Percentiles rank a stretch among this genome's conserved stretches.
These are phyloP conservation scores for Aspergillus amoenus DNA, from an alignment of 2,329 filamentous ascomycete genomes.

Conservation along the genomic window DNA sequence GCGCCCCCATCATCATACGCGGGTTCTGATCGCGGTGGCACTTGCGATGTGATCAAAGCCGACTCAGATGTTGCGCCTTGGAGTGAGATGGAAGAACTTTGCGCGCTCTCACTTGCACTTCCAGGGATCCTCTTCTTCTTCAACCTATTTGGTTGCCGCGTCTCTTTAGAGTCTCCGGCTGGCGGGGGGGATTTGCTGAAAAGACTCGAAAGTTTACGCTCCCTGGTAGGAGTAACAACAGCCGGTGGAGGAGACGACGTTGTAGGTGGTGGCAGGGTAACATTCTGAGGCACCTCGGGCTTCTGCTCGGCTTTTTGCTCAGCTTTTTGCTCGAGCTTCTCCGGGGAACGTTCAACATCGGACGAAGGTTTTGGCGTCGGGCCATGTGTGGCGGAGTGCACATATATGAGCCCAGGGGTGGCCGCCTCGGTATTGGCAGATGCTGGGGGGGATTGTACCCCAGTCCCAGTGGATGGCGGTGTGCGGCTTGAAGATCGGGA, in stretches of 20 bases:
- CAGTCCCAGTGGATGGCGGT: slow-evolving; percentile 8
- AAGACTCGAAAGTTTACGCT: slow-evolving; percentile 67
- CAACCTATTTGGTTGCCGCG: slow-evolving; percentile 80
- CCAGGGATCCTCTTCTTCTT: slow-evolving; percentile 80
- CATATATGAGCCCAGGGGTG: slow-evolving; percentile 21
- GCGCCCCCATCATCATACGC: slow-evolving; percentile 32
- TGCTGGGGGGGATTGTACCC: background rate
- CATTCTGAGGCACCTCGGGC: slow-evolving; percentile 16
- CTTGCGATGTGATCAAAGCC: slow-evolving; percentile 34
- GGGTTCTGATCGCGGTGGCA: slow-evolving; percentile 26
- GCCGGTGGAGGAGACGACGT: slow-evolving; percentile 38
- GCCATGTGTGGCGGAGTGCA: slow-evolving; percentile 35
- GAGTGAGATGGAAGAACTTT: slow-evolving; percentile 85
- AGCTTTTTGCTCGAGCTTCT: background rate
- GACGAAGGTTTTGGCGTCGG: slow-evolving; percentile 26
- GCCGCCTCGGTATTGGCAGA: slow-evolving; percentile 1
- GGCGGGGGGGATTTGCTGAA: slow-evolving; percentile 67
- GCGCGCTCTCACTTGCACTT: slow-evolving; percentile 79
- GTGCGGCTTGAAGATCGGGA: slow-evolving; percentile 31
- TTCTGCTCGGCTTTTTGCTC: no score
- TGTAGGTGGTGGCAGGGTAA: slow-evolving; percentile 51
- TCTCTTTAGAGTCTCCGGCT: slow-evolving; percentile 58
- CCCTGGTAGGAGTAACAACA: slow-evolving; percentile 59
- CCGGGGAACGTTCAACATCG: slow-evolving; percentile 8
- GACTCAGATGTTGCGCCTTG: slow-evolving; percentile 44